A percentile compares a stretch with the other conserved stretches of the same genome.
phyloP scores from a whole-genome alignment of 805 yeast genomes.

The Pachysolen tannophilus region DNA sequence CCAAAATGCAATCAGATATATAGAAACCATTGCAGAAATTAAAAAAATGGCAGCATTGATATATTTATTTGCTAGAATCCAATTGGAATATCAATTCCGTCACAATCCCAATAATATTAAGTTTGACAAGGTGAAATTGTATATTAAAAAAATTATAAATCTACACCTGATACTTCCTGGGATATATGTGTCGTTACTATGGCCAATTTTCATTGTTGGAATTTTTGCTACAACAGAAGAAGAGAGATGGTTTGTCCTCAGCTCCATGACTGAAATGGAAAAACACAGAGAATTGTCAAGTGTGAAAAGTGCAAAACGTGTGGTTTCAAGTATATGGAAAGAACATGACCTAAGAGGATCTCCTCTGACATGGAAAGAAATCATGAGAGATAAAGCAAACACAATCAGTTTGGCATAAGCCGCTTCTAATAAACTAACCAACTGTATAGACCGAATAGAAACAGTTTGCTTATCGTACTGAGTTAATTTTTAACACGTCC shows the following conservation, averaged over 20 bases:
- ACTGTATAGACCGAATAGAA: too few species aligned
- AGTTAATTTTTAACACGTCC: too few species aligned
- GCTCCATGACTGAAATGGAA: constrained; percentile 26
- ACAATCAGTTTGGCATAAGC: constrained; percentile 30
- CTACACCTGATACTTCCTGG: constrained; percentile 20
- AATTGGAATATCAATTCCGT: constrained; percentile 17
- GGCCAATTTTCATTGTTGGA: constrained; percentile 35
- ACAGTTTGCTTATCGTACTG: too few species aligned
- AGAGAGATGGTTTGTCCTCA: constrained; percentile 30
- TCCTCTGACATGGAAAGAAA: constrained; percentile 27
- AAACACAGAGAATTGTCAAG: constrained; percentile 28
- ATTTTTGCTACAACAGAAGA: constrained; percentile 26
- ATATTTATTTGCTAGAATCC: constrained; percentile 28
- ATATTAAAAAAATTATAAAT: constrained; percentile 16
- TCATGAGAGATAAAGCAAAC: constrained; percentile 26
- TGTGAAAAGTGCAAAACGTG: constrained; percentile 26
- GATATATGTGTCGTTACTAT: constrained; percentile 27
- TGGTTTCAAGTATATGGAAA: constrained; percentile 31
- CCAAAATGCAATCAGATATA: constrained; percentile 13
- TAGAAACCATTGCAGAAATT: constrained; percentile 28
- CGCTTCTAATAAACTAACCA: too few species aligned
- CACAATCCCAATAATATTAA: constrained; percentile 10
- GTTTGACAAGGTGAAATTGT: constrained; percentile 10
- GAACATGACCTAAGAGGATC: constrained; percentile 25
- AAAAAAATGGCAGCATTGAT: constrained; percentile 26